phyloP scores from a whole-genome alignment of 129 eudicot species.

The Centrapalus pauciflorus region DNA sequence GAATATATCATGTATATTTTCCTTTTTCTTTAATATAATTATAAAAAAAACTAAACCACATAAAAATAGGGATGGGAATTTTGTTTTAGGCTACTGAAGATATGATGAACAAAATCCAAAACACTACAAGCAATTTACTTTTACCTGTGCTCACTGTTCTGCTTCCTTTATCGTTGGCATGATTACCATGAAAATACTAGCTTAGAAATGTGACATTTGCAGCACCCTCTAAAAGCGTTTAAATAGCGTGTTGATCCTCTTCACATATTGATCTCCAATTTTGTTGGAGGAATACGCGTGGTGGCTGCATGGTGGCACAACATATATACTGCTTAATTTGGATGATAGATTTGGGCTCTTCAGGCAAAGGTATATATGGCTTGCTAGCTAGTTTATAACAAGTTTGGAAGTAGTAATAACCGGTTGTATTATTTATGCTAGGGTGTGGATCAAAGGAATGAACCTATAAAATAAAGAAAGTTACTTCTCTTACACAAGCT shows the following conservation, averaged over 20 bases:
- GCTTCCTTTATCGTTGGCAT: background rate
- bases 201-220: background rate
- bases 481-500: conserved; percentile 11
- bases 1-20: background rate
- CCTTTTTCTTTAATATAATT: background rate
- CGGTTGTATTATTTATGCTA: background rate
- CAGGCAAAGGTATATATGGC: background rate
- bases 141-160: conserved; percentile 8
- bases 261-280: background rate
- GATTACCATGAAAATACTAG: background rate
- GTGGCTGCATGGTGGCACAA: background rate
- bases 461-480: conserved; percentile 9
- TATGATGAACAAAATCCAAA: conserved; percentile 7
- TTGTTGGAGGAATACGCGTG: background rate
- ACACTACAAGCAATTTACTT: background rate
- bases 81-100: background rate
- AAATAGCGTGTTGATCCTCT: background rate
- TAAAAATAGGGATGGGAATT: background rate
- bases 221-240: background rate
- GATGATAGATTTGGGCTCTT: background rate
- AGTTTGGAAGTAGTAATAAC: background rate
- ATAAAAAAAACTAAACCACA: background rate
- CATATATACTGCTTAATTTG: no score
- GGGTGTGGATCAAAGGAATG: conserved; percentile 17
- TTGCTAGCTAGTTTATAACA: background rate